Percentiles rank a stretch among this genome's conserved stretches.
Evolutionary conservation across 495 filamentous ascomycete genomes (phyloP).

Genomic region (Penicillium macrosclerotiorum): DNA sequence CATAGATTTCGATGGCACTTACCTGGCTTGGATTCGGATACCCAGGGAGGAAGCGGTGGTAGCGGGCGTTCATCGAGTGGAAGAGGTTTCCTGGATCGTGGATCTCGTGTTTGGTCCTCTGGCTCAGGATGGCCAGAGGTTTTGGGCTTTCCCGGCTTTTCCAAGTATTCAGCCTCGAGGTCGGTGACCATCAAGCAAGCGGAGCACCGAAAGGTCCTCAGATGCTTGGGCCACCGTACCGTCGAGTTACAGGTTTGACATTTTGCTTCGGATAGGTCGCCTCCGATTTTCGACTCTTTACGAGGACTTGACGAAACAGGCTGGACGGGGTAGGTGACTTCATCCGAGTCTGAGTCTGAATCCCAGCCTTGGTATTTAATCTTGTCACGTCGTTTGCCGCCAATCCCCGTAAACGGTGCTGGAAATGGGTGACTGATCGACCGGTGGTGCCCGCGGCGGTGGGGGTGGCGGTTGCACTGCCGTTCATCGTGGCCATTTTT

Average conservation of each 20-base stretch:
- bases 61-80: slow-evolving; percentile 6
- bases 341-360: slow-evolving; percentile 44
- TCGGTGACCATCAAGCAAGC: slow-evolving; percentile 88
- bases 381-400: slow-evolving; percentile 53
- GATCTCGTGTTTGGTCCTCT: slow-evolving; percentile 5
- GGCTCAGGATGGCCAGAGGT: slow-evolving; percentile 13
- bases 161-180: slow-evolving; percentile 48
- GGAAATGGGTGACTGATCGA: slow-evolving; percentile 78
- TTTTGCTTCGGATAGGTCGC: slow-evolving; percentile 60
- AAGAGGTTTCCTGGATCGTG: slow-evolving; percentile 2
- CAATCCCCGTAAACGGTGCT: slow-evolving; percentile 53
- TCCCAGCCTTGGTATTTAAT: slow-evolving; percentile 33
- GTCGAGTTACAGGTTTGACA: slow-evolving; percentile 82
- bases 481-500: slow-evolving; percentile 22
- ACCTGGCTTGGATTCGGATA: slow-evolving; percentile 7
- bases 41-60: slow-evolving; percentile 1
- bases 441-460: slow-evolving; percentile 54
- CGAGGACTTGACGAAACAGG: slow-evolving; percentile 29
- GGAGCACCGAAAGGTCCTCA: slow-evolving; percentile 78
- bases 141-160: slow-evolving; percentile 24
- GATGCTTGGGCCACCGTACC: slow-evolving; percentile 76
- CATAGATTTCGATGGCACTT: background rate
- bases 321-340: slow-evolving; percentile 30
- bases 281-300: slow-evolving; percentile 28
- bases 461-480: slow-evolving; percentile 18